These are phyloP conservation scores for Mollisiaceae sp. DNA, from an alignment of 2,329 filamentous ascomycete genomes.

Conservation along the genomic window DNA sequence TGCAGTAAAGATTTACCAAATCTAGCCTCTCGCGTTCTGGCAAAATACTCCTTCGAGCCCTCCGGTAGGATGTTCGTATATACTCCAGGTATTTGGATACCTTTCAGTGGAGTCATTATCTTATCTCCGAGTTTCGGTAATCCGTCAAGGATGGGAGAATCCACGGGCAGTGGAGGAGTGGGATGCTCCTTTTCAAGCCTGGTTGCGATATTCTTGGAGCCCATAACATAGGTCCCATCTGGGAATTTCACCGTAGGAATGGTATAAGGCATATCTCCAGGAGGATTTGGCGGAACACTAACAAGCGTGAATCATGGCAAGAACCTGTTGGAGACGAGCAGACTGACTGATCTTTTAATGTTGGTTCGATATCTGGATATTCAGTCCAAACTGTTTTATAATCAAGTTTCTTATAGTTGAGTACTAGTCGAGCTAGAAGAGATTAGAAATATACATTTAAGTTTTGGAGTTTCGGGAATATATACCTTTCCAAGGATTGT, in stretches of 20 bases:
- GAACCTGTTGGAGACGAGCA: conserved; percentile 35
- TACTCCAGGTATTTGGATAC: conserved; percentile 54
- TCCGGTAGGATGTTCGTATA: conserved; percentile 57
- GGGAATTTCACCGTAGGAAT: conserved; percentile 61
- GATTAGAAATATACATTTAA: conserved; percentile 16
- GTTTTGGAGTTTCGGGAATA: conserved; percentile 13
- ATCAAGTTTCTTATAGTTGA: conserved; percentile 71
- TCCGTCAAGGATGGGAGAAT: conserved; percentile 54
- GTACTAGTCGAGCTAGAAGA: conserved; percentile 60
- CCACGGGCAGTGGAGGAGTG: conserved; percentile 60
- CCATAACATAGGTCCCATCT: conserved; percentile 65
- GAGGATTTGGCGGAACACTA: conserved; percentile 50
- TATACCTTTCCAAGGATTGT: conserved; percentile 74
- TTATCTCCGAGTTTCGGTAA: conserved; percentile 49
- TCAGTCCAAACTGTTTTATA: conserved; percentile 74
- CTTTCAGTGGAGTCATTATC: conserved; percentile 43
- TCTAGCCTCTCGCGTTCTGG: conserved; percentile 52
- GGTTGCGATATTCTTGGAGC: conserved; percentile 64
- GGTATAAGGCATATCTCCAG: conserved; percentile 52
- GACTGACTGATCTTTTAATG: conserved; percentile 57
- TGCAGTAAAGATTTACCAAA: conserved; percentile 60
- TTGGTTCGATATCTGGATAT: conserved; percentile 67
- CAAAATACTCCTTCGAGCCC: conserved; percentile 59
- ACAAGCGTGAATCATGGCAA: conserved; percentile 14
- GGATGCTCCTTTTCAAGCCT: conserved; percentile 65